Evolutionary conservation across 1,284 basidiomycete genomes (phyloP), one percentile per base, ranked within the genome.

Genomic region (Sanghuangporus weigelae): DNA sequence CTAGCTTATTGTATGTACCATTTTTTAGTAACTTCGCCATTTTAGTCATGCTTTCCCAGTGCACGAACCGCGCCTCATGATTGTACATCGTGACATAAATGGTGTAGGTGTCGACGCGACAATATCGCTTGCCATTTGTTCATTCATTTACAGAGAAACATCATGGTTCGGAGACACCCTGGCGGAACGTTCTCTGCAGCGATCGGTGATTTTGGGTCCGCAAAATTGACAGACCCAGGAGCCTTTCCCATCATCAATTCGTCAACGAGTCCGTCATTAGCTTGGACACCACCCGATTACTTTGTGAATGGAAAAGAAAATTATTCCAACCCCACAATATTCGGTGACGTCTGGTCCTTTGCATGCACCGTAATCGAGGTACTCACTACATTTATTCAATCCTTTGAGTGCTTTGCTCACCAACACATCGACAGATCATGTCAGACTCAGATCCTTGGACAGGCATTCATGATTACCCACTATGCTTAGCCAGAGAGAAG

Each of bases 321-420:
- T 8, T 61, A 23, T 40, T 44, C 39, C 7, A 55, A 35, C 10
- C 49, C 49, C 1, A 44, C 50, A 8, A 21, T 35, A 14, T 40
- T 12, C 8, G 38, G 39, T 7, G 61, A 62, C 19, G 39, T 62
- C 2, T 62, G 61, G 61, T 57, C 61, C 1, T 62, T 62, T 19
- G 61, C 21, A 12, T 62, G 61, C 21, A 62, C 56, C 12, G 10
- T 57, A 2, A 31, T 62, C 6, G 61, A 62, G 38, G 61, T 62
- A 31, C 26, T 3, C 26, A 4, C 26, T 31, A 3, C 26, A 3
- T 3, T 3, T 3, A 31, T 31, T 31, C 26, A 31, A 31, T 4
- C 26, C 26, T 5, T 31, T 31, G 26, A 3, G 3, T 31, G 26
- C 1, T 3, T 31, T 31, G 3, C 26, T 31, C 26, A 31, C 3